phyloP scores from a whole-genome alignment of 129 eudicot species.

The Rutidosis leptorrhynchoides region DNA sequence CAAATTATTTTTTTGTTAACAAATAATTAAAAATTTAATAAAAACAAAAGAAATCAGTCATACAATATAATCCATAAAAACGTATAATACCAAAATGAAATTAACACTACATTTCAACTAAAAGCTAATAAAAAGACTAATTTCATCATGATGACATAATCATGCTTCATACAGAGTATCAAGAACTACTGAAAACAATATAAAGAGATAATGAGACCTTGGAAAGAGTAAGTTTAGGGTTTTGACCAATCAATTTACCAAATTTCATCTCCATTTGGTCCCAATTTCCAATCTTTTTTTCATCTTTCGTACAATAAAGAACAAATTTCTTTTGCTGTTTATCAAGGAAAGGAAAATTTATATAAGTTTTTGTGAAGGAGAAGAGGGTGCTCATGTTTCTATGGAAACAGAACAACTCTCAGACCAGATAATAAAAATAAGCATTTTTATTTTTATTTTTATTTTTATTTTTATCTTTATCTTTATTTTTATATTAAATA shows the following conservation, averaged over 20 bases:
- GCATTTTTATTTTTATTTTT: too few relatives aligned
- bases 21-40: too few relatives aligned
- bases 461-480: too few relatives aligned
- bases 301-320: slow-evolving; percentile 52
- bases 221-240: slow-evolving; percentile 60
- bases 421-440: too few relatives aligned
- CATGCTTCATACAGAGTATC: slow-evolving; percentile 1
- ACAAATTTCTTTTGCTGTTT: slow-evolving; percentile 36
- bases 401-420: too few relatives aligned
- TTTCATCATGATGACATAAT: not conserved
- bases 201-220: slow-evolving; percentile 49
- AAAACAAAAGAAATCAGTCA: too few relatives aligned
- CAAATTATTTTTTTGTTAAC: too few relatives aligned
- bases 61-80: not conserved
- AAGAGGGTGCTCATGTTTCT: too few relatives aligned
- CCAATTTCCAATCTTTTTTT: slow-evolving; percentile 43
- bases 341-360: slow-evolving; percentile 22
- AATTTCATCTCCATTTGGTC: slow-evolving; percentile 62
- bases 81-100: slow-evolving; percentile 20
- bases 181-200: slow-evolving; percentile 14
- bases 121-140: not conserved
- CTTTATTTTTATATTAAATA: too few relatives aligned
- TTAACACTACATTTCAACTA: not conserved
- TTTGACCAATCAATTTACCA: slow-evolving; percentile 61
- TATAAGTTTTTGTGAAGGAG: too few relatives aligned